Evolutionary conservation across 495 filamentous ascomycete species (phyloP).

Genomic region (Aspergillus cavernicola): DNA sequence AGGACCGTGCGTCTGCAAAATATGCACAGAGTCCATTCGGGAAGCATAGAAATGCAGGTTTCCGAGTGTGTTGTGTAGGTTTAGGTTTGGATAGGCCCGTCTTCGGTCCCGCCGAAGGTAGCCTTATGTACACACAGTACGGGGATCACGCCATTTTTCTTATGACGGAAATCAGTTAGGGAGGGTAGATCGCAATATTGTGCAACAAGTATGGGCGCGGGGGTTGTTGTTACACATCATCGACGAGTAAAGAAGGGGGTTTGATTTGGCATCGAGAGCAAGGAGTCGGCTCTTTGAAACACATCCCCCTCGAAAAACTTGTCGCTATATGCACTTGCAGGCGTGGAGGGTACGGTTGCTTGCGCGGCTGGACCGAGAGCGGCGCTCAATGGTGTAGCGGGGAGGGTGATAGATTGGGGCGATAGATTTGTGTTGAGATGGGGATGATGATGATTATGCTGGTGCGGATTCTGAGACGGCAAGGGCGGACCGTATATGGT

Average conservation of each 20-base stretch:
- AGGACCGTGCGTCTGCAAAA: neutral
- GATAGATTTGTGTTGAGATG: slow-evolving; percentile 33
- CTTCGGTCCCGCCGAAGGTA: slow-evolving; percentile 3
- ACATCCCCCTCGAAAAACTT: slow-evolving; percentile 66
- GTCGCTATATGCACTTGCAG: slow-evolving; percentile 62
- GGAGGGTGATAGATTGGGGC: slow-evolving; percentile 44
- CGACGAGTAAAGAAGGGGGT: slow-evolving; percentile 39
- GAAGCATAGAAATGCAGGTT: neutral
- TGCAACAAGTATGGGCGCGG: neutral
- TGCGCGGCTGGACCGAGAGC: slow-evolving; percentile 85
- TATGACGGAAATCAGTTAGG: neutral
- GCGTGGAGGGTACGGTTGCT: slow-evolving; percentile 80
- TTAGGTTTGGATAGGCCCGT: neutral
- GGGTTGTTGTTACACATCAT: slow-evolving; percentile 17
- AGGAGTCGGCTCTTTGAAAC: slow-evolving; percentile 69
- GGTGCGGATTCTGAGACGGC: slow-evolving; percentile 31
- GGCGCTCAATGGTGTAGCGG: slow-evolving; percentile 73
- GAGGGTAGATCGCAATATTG: neutral
- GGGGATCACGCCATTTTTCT: neutral
- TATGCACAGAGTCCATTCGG: neutral
- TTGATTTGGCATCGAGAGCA: slow-evolving; percentile 57
- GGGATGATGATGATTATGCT: slow-evolving; percentile 32
- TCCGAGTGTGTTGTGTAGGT: neutral
- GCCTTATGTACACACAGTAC: neutral
- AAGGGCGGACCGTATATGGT: slow-evolving; percentile 40